These are phyloP conservation scores for Talaromyces sp. DNA, from an alignment of 2,329 filamentous ascomycete species.

Conservation along the genomic window DNA sequence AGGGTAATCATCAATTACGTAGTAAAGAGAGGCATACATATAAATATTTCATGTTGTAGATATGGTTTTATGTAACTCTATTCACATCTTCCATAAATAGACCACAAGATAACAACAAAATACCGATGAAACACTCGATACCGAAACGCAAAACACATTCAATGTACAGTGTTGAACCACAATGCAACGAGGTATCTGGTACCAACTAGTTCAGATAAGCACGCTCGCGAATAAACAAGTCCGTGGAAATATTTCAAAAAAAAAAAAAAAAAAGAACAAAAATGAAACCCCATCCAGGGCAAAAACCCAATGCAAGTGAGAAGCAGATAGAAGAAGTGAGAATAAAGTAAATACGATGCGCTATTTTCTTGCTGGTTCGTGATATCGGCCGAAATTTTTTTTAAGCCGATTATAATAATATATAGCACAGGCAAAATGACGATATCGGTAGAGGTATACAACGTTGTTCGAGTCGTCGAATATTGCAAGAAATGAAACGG, in stretches of 20 bases:
- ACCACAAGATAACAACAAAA: neutral
- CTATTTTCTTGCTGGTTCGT: neutral
- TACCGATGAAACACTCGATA: neutral
- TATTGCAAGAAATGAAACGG: neutral
- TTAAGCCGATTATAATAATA: neutral
- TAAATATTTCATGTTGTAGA: neutral
- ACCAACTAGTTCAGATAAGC: conserved; percentile 10
- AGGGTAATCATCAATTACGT: too few species aligned
- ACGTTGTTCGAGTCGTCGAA: neutral
- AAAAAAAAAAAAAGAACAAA: neutral
- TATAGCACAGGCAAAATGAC: neutral
- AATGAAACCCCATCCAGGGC: neutral
- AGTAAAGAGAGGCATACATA: too few species aligned
- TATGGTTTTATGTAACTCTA: neutral
- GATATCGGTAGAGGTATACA: neutral
- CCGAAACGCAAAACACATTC: neutral
- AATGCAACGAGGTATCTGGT: conserved; percentile 1
- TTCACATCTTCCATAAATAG: neutral
- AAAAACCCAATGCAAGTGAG: neutral
- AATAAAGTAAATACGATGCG: neutral
- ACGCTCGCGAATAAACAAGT: conserved; percentile 1
- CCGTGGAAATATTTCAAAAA: neutral
- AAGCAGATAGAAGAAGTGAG: neutral
- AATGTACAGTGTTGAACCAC: neutral
- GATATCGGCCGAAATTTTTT: neutral